phyloP scores from a whole-genome alignment of 225 moss, liverwort and hornwort species.

The Polytrichum formosum region DNA sequence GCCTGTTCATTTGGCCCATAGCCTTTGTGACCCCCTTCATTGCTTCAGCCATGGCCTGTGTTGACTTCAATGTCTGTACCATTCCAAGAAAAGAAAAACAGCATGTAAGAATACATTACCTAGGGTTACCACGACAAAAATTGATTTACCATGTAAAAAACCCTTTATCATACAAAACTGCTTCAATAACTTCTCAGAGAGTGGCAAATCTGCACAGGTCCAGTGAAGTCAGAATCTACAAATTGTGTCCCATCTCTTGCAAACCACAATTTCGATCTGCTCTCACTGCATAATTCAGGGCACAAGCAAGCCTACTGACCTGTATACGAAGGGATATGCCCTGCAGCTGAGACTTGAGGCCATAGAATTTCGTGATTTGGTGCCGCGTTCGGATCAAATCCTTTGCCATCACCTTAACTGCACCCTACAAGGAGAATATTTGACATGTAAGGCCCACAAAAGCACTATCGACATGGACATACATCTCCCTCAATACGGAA shows the following conservation, averaged over 20 bases:
- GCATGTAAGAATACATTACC: too few species aligned
- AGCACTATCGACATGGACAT: too few species aligned
- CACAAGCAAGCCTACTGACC: conserved; percentile 24
- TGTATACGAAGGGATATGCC: conserved; percentile 94
- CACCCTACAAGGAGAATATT: conserved; percentile 49
- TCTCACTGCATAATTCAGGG: too few species aligned
- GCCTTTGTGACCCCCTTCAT: conserved; percentile 99
- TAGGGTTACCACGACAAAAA: too few species aligned
- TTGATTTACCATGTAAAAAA: neutral
- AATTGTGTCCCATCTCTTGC: too few species aligned
- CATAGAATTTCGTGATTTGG: conserved; percentile 94
- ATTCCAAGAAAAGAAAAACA: conserved; percentile 4
- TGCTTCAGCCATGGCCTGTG: conserved; percentile 96
- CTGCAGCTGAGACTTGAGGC: conserved; percentile 95
- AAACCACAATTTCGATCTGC: too few species aligned
- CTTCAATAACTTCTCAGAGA: too few species aligned
- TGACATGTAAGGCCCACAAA: conserved; percentile 4
- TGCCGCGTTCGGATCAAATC: conserved; percentile 93
- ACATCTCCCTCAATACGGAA: too few species aligned
- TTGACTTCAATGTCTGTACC: conserved; percentile 92
- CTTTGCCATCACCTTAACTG: conserved; percentile 97
- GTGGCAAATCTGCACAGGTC: too few species aligned
- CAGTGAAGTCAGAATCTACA: too few species aligned
- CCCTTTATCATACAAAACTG: too few species aligned
- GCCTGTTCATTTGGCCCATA: conserved; percentile 99